A percentile compares a stretch with the other conserved stretches of the same genome.
These are phyloP conservation scores for Septoria petroselini DNA, from an alignment of 2,329 filamentous ascomycete species.

Conservation along the genomic window DNA sequence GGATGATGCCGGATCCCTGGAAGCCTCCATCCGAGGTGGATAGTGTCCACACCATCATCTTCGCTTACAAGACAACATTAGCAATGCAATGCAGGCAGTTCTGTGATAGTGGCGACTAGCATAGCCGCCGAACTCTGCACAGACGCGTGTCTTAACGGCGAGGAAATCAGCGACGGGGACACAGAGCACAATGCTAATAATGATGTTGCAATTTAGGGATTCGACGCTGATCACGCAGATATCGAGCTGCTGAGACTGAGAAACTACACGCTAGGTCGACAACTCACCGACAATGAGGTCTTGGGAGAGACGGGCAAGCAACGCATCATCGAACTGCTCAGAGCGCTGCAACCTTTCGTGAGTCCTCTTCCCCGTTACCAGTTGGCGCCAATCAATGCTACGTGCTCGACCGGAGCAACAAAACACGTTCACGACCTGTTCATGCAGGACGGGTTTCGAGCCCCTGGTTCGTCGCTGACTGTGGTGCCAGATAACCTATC, in stretches of 20 bases:
- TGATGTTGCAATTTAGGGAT: constrained; percentile 63
- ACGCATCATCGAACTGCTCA: constrained; percentile 62
- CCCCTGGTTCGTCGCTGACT: no score
- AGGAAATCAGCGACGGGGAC: not conserved
- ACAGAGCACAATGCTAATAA: constrained; percentile 5
- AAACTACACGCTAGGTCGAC: constrained; percentile 70
- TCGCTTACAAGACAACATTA: not conserved
- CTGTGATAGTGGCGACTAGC: no score
- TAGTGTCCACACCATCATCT: no score
- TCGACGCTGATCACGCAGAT: constrained; percentile 68
- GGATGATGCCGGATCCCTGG: no score
- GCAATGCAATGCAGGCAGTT: no score
- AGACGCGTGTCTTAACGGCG: not conserved
- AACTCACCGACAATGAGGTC: constrained; percentile 64
- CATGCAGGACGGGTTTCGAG: no score
- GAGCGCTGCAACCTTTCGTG: constrained; percentile 74
- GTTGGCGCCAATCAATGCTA: not conserved
- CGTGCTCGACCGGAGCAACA: no score
- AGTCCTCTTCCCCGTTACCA: constrained; percentile 43
- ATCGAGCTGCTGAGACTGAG: constrained; percentile 77
- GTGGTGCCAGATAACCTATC: constrained; percentile 46
- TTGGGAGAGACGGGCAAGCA: constrained; percentile 61
- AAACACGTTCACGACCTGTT: no score
- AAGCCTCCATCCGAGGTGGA: no score
- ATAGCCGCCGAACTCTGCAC: no score